Percentiles rank a stretch among this genome's conserved stretches.
Conservation (phyloP, 1,284 basidiomycete species). For the Nidula niveotomentosa region DNA sequence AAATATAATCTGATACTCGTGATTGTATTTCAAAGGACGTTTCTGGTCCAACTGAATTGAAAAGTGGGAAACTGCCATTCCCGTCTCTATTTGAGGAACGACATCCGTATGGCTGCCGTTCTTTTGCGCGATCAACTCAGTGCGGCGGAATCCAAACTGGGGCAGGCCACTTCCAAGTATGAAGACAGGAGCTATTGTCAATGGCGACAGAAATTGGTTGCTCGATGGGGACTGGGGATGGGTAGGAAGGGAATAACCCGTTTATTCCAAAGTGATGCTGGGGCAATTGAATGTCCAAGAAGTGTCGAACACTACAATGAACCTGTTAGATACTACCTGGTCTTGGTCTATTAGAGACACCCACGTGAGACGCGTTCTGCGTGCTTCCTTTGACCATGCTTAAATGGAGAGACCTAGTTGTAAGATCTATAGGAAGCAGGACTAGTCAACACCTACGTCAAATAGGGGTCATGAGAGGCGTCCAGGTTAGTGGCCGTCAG, state of each 20-base stretch:
- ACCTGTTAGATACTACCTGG: neutral
- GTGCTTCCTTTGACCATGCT: constrained; percentile 51
- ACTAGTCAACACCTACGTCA: constrained; percentile 39
- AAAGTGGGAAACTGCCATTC: constrained; percentile 22
- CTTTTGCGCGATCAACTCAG: constrained; percentile 54
- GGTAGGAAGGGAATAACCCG: constrained; percentile 13
- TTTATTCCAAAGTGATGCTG: constrained; percentile 52
- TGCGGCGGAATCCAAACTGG: constrained; percentile 56
- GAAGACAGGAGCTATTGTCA: constrained; percentile 59
- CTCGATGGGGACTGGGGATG: constrained; percentile 29
- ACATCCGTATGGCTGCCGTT: constrained; percentile 24
- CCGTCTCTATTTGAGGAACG: neutral
- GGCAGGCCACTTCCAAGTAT: constrained; percentile 46
- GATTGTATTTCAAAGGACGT: constrained; percentile 45
- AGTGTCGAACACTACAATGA: constrained; percentile 44
- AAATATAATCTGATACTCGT: constrained; percentile 66
- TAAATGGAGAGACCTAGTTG: neutral
- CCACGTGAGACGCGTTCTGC: constrained; percentile 44
- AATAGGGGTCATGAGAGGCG: constrained; percentile 44
- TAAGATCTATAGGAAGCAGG: neutral
- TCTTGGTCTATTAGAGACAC: constrained; percentile 9
- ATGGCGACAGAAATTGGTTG: constrained; percentile 51
- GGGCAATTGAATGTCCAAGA: constrained; percentile 31
- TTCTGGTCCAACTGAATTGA: constrained; percentile 37
- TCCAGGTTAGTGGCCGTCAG: constrained; percentile 42